Base-by-base conservation (phyloP, 352 stramenopile species). In the Globisporangium spinosum region DNA sequence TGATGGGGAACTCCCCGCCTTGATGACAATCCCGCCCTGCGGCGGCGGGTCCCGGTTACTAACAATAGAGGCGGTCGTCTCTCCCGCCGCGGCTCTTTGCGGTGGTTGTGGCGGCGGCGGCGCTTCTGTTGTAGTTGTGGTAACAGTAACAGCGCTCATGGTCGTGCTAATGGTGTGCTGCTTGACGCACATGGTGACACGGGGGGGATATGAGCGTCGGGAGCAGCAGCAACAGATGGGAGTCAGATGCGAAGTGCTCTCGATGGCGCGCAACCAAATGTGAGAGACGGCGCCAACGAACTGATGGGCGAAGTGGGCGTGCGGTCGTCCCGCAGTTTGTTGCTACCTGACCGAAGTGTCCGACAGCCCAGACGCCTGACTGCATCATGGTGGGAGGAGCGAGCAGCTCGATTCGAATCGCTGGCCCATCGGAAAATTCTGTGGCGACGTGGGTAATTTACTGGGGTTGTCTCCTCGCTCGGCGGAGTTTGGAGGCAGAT, bases 151-250 rank as follows among this genome's bases (percentile, higher is more conserved):
- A 20, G 43, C 15, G 43, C 43, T 51, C 43, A 51, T 51, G 43
- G 17, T 7, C 10, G 10, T 61, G 29, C 3, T 61, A 1, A 10
- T 43, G 9, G 27, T 61, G 55, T 4, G 29, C 29, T 61, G 55
- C 17, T 61, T 61, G 27, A 61, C 29, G 29, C 55, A 45, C 55
- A 61, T 61, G 55, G 20, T 12, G 53, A n/a, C 23, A n/a, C n/a
- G n/a, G 25, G 54, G 7, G 12, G 17, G 13, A 23, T 25, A 20
- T 2, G 13, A 51, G 40, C 40, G 35, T 12, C 29, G 5, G 29
- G 29, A 47, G 38, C 13, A 7, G 40, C 40, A 17, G 15, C 43
- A 22, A 20, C 43, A 51, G 43, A 51, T 51, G 43, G 40, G 40
- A 49, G 40, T 22, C 15, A 47, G 38, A 47, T 20, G 38, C 12